Evolutionary conservation across 805 yeast species (phyloP).

Genomic region (Zygosaccharomyces gambellarensis): DNA sequence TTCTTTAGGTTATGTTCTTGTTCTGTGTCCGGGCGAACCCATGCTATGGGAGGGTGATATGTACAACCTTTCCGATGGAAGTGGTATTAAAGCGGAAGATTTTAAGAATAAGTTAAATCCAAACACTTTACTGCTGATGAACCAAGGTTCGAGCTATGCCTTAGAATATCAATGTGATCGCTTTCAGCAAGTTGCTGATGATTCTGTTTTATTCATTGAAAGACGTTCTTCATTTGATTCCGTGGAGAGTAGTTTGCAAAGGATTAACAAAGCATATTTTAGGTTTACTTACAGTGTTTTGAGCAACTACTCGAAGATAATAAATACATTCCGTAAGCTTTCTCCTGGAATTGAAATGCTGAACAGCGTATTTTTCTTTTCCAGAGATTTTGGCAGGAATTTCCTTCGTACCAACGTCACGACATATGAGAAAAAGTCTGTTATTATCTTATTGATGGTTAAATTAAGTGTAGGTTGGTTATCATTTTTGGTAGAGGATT

Average conservation of each 20-base stretch:
- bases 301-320: constrained; percentile 50
- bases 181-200: constrained; percentile 55
- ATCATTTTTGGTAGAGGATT: constrained; percentile 86
- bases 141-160: constrained; percentile 58
- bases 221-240: constrained; percentile 65
- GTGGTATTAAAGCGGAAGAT: constrained; percentile 29
- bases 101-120: constrained; percentile 19
- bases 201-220: constrained; percentile 51
- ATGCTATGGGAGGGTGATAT: constrained; percentile 87
- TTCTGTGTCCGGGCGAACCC: constrained; percentile 76
- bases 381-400: constrained; percentile 75
- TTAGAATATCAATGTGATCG: constrained; percentile 52
- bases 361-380: constrained; percentile 68
- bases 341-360: constrained; percentile 71
- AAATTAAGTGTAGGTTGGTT: constrained; percentile 86
- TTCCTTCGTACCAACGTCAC: constrained; percentile 62
- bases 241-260: constrained; percentile 68
- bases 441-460: constrained; percentile 65
- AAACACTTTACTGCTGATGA: constrained; percentile 22
- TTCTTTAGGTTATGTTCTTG: constrained; percentile 57
- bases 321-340: constrained; percentile 51
- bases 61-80: constrained; percentile 43
- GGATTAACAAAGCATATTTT: constrained; percentile 61
- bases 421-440: constrained; percentile 49
- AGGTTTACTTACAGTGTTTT: constrained; percentile 62